A percentile compares a stretch with the other conserved stretches of the same genome.
phyloP scores from a whole-genome alignment of 305 asterid genomes.

The Solanum hybrid region DNA sequence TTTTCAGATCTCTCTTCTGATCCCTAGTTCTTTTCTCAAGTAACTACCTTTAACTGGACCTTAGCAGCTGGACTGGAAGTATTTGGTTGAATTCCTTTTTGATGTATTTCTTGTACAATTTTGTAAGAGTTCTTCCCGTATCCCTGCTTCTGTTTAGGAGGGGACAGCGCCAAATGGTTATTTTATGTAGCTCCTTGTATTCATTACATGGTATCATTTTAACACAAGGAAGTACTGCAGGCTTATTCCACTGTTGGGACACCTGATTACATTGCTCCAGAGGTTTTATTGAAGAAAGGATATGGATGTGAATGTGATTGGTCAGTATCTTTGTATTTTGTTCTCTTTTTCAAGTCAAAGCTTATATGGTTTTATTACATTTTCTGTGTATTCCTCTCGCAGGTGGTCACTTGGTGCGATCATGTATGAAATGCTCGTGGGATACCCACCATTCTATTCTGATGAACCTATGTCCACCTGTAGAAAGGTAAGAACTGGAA shows the following conservation, averaged over 20 bases:
- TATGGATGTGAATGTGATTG: conserved; percentile 96
- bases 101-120: not conserved
- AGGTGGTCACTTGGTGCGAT: conserved; percentile 99
- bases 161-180: not conserved
- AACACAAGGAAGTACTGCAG: conserved; percentile 25
- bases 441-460: conserved; percentile 92
- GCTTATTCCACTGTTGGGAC: conserved; percentile 96
- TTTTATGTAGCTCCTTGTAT: conserved; percentile 1
- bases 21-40: not conserved
- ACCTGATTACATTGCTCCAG: conserved; percentile 95
- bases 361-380: conserved; percentile 6
- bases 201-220: not conserved
- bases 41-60: not conserved
- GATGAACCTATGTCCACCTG: conserved; percentile 97
- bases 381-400: conserved; percentile 4
- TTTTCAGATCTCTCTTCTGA: not conserved
- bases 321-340: conserved; percentile 27
- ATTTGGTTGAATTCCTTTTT: not conserved
- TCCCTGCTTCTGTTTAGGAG: not conserved
- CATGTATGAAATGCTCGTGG: conserved; percentile 95
- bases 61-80: not conserved
- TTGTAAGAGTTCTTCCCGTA: not conserved
- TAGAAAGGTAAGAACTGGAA: conserved; percentile 53
- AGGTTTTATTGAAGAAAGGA: conserved; percentile 82
- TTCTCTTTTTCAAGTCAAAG: conserved; percentile 5